Evolutionary conservation across 1,139 yeast genomes (phyloP).

Genomic region (Pichia sp.): DNA sequence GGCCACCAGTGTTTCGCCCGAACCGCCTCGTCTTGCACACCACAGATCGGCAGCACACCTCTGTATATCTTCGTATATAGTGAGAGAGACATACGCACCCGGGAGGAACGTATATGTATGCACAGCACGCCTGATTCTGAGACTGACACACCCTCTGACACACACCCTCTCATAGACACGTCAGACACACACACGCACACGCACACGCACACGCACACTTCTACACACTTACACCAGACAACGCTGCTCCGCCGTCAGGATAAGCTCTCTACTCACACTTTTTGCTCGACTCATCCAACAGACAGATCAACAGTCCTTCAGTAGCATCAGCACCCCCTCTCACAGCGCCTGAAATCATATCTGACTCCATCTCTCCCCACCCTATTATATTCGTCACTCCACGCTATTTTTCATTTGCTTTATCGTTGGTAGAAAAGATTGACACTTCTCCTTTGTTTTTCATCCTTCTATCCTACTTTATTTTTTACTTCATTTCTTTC

Average conservation of each 20-base stretch:
- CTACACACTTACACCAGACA: too few relatives aligned
- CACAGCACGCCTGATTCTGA: neutral
- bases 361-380: neutral
- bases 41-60: too few relatives aligned
- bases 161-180: neutral
- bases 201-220: too few relatives aligned
- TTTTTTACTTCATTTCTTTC: neutral
- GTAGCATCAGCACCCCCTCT: too few relatives aligned
- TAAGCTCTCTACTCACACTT: too few relatives aligned
- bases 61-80: too few relatives aligned
- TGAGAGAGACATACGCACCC: neutral
- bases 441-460: neutral
- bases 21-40: neutral
- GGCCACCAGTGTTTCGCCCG: too few relatives aligned
- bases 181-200: too few relatives aligned
- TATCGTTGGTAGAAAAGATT: neutral
- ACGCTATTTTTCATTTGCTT: neutral
- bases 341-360: too few relatives aligned
- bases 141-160: neutral
- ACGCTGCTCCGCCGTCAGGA: too few relatives aligned
- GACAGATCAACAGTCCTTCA: too few relatives aligned
- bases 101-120: neutral
- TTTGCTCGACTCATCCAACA: too few relatives aligned
- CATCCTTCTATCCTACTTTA: neutral
- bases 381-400: neutral